Conservation (phyloP, 257 asterid genomes). For the Handroanthus guayacan region DNA sequence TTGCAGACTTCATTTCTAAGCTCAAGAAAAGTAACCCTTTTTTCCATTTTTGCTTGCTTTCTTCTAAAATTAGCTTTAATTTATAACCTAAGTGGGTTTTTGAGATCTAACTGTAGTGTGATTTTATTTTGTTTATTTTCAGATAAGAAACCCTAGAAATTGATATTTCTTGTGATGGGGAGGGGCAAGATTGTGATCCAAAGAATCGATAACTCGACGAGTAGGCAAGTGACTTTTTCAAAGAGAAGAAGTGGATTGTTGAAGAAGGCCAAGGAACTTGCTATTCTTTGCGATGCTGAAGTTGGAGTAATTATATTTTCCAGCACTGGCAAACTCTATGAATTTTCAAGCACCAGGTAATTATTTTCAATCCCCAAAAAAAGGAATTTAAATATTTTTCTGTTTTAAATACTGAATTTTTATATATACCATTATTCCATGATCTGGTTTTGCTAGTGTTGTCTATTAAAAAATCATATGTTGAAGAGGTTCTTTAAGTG, state of each 20-base stretch:
- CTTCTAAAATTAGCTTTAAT: not conserved
- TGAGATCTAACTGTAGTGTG: slow-evolving; percentile 39
- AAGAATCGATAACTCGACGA: slow-evolving; percentile 58
- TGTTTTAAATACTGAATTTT: not conserved
- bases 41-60: not conserved
- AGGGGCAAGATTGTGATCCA: slow-evolving; percentile 61
- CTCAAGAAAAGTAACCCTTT: slow-evolving; percentile 35
- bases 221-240: slow-evolving; percentile 61
- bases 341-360: slow-evolving; percentile 54
- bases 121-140: not conserved
- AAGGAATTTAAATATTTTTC: not conserved
- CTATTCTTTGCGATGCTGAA: slow-evolving; percentile 65
- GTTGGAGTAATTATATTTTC: slow-evolving; percentile 59
- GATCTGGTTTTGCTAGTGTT: not conserved
- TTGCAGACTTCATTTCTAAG: slow-evolving; percentile 33
- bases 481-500: not conserved
- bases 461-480: not conserved
- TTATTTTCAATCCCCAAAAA: not conserved
- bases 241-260: slow-evolving; percentile 60
- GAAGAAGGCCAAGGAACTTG: slow-evolving; percentile 64
- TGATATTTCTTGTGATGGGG: slow-evolving; percentile 42
- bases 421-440: not conserved
- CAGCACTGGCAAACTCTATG: slow-evolving; percentile 55
- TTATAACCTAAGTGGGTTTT: not conserved
- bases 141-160: slow-evolving; percentile 44